Evolutionary conservation across 768 basidiomycete genomes (phyloP).

Genomic region (Lanmaoa rubissima): DNA sequence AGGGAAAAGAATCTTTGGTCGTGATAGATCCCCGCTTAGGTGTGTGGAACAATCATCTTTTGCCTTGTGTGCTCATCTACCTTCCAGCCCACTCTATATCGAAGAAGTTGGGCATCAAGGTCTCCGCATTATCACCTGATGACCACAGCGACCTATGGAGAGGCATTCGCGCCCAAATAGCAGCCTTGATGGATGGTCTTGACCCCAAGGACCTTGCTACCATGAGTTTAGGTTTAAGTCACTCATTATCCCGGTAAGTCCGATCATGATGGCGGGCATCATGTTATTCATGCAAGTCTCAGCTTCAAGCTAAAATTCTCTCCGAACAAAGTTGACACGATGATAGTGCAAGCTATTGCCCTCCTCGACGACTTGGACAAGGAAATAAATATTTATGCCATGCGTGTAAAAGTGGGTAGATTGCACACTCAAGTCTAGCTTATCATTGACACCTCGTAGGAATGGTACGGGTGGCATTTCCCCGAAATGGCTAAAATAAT

Average conservation of each 20-base stretch:
- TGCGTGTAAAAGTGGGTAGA: slow-evolving; percentile 88
- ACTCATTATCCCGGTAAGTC: slow-evolving; percentile 87
- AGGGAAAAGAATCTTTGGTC: slow-evolving; percentile 79
- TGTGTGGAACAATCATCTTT: slow-evolving; percentile 37
- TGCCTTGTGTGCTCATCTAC: slow-evolving; percentile 5
- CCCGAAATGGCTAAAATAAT: slow-evolving; percentile 99
- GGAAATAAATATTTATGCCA: slow-evolving; percentile 98
- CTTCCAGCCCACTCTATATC: slow-evolving; percentile 74
- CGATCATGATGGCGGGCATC: background rate
- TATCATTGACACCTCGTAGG: slow-evolving; percentile 46
- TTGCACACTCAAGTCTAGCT: background rate
- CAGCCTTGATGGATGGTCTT: slow-evolving; percentile 82
- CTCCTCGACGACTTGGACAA: slow-evolving; percentile 98
- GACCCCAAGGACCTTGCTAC: slow-evolving; percentile 94
- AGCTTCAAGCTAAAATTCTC: slow-evolving; percentile 99
- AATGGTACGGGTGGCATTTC: slow-evolving; percentile 99
- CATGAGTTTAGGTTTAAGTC: slow-evolving; percentile 96
- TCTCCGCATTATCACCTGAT: slow-evolving; percentile 57
- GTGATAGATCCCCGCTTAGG: slow-evolving; percentile 92
- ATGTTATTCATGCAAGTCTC: slow-evolving; percentile 7
- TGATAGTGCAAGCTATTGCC: slow-evolving; percentile 99
- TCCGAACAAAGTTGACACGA: slow-evolving; percentile 98
- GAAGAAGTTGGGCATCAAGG: slow-evolving; percentile 92
- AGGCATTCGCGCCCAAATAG: slow-evolving; percentile 88
- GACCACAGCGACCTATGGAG: slow-evolving; percentile 84